phyloP scores from a whole-genome alignment of 768 basidiomycete genomes.

The Cystofilobasidium macerans region DNA sequence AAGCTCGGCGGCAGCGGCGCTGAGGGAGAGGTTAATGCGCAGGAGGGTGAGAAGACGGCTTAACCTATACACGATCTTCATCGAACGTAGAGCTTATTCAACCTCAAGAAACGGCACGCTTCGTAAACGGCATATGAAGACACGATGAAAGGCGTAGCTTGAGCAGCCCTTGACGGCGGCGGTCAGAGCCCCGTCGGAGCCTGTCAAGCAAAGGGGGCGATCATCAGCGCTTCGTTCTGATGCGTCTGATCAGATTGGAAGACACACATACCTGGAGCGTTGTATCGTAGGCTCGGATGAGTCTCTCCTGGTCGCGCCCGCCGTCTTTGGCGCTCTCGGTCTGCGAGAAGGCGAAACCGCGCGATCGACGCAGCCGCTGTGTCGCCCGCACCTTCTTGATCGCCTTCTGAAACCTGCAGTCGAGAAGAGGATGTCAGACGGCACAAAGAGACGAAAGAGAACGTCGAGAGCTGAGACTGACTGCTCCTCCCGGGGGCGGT shows the following conservation, averaged over 20 bases:
- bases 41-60: too few species aligned
- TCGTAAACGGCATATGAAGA: too few species aligned
- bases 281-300: slow-evolving; percentile 81
- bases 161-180: too few species aligned
- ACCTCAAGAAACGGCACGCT: too few species aligned
- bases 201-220: too few species aligned
- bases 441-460: background rate
- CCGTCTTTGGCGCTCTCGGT: slow-evolving; percentile 60
- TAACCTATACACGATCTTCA: too few species aligned
- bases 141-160: too few species aligned
- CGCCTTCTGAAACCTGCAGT: slow-evolving; percentile 94
- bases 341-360: slow-evolving; percentile 97
- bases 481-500: slow-evolving; percentile 95
- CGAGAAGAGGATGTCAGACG: slow-evolving; percentile 33
- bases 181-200: too few species aligned
- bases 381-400: slow-evolving; percentile 99
- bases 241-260: too few species aligned
- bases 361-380: slow-evolving; percentile 88
- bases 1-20: slow-evolving; percentile 12
- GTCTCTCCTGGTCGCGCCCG: slow-evolving; percentile 70
- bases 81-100: too few species aligned
- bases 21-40: background rate
- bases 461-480: too few species aligned
- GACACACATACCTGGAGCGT: slow-evolving; percentile 43
- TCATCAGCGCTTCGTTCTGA: too few species aligned